These are phyloP conservation scores for Aspergillus diversus DNA, from an alignment of 495 filamentous ascomycete species.

Conservation along the genomic window DNA sequence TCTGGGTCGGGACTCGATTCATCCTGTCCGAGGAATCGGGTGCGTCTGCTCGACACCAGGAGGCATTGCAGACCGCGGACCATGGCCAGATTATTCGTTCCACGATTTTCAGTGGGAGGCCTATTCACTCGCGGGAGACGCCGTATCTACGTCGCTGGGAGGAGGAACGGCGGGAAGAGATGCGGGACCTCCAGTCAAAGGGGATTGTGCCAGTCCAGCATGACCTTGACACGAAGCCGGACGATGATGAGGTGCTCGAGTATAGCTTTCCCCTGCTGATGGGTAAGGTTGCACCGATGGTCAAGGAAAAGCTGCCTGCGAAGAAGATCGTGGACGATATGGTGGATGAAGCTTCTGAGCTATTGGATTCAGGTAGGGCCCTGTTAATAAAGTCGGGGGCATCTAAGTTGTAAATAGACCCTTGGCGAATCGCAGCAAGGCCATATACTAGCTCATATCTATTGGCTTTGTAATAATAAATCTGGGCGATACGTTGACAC, in stretches of 20 bases:
- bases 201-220: slow-evolving; percentile 91
- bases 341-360: slow-evolving; percentile 75
- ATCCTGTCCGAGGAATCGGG: slow-evolving; percentile 92
- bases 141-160: neutral
- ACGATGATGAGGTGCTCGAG: slow-evolving; percentile 83
- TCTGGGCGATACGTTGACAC: too few species aligned
- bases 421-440: too few species aligned
- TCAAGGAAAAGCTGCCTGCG: slow-evolving; percentile 88
- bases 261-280: slow-evolving; percentile 90
- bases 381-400: slow-evolving; percentile 41
- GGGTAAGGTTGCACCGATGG: slow-evolving; percentile 93
- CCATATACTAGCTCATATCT: too few species aligned
- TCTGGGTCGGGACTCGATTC: slow-evolving; percentile 97
- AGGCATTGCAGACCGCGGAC: slow-evolving; percentile 87
- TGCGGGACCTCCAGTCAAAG: slow-evolving; percentile 85
- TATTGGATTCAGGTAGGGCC: slow-evolving; percentile 65
- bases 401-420: slow-evolving; percentile 61
- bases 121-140: slow-evolving; percentile 32
- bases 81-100: slow-evolving; percentile 95
- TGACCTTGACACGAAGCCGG: slow-evolving; percentile 83
- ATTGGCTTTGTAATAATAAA: too few species aligned
- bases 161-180: slow-evolving; percentile 48
- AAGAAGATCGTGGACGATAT: slow-evolving; percentile 96
- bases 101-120: slow-evolving; percentile 88
- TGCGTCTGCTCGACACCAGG: slow-evolving; percentile 93